Evolutionary conservation across 352 stramenopile genomes (phyloP), one percentile per base, ranked within the genome.

Genomic region (Pythium insidiosum): DNA sequence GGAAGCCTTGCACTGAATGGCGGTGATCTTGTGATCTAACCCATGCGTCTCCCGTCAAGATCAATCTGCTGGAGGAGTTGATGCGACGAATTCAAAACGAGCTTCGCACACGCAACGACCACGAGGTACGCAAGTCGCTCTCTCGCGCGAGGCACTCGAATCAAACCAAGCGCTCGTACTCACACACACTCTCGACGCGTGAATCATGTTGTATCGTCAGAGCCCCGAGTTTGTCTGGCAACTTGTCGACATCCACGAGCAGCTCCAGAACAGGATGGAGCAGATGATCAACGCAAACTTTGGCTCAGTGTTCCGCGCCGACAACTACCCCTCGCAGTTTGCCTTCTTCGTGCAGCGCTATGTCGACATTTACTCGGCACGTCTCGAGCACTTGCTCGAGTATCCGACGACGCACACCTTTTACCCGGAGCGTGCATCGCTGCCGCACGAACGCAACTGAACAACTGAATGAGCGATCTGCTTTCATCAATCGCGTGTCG

Each of bases 311-410:
- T 95, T 95, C 59, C 64, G 82, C 33, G 80, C 74, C 18, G 74
- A 84, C 39, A 75, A 74, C 36, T 85, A 94, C 49, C 79, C 84
- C 12, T 90, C 79, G 19, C 68, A 94, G 39, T 95, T 93, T 49
- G 76, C 81, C 6, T 94, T 89, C 53, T 85, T 74, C 50, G 73
- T 92, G 45, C 77, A 88, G 49, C 69, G 84, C 26, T 92, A 95
- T 51, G 81, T 91, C 9, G 84, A 95, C 52, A 75, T 95, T 23
- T 95, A 94, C 68, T 89, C 76, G 25, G 78, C 71, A n/a, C 66
- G 79, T 1, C 63, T 93, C 31, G 76, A 88, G 46, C 91, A 94
- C 52, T 43, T 95, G 31, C 47, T 89, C 29, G 65, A 87, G 41
- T 93, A 93, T 43, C 71, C 72, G n/a, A 73, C 70, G 7, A 84